Evolutionary conservation across 1,284 basidiomycete species (phyloP).

Genomic region (Malassezia arunalokei): DNA sequence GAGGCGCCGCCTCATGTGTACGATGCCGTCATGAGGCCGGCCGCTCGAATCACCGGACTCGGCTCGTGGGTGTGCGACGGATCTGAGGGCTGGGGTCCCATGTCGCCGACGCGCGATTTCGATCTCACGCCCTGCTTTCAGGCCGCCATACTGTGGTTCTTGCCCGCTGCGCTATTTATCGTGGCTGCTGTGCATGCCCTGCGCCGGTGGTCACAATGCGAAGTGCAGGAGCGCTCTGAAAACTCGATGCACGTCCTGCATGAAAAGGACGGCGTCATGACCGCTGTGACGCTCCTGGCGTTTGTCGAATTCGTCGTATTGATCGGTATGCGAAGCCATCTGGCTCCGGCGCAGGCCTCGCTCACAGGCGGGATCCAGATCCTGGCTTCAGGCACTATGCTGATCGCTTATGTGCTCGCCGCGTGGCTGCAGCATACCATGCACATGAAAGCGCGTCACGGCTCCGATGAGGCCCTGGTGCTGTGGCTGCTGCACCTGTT

Average conservation of each 20-base stretch:
- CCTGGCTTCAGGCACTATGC: conserved; percentile 19
- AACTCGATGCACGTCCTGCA: conserved; percentile 22
- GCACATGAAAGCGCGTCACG: conserved; percentile 63
- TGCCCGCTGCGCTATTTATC: conserved; percentile 28
- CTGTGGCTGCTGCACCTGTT: conserved; percentile 68
- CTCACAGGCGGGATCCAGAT: conserved; percentile 19
- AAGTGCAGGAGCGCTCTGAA: conserved; percentile 15
- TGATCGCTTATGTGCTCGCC: conserved; percentile 32
- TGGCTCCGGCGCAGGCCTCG: conserved; percentile 48
- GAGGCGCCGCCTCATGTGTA: not conserved
- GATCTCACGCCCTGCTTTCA: conserved; percentile 77
- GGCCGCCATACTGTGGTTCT: conserved; percentile 49
- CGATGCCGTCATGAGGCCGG: not conserved
- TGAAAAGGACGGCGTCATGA: conserved; percentile 41
- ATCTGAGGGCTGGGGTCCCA: conserved; percentile 53
- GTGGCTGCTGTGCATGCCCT: conserved; percentile 21
- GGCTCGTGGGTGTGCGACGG: conserved; percentile 13
- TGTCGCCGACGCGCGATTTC: conserved; percentile 57
- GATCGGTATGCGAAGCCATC: conserved; percentile 56
- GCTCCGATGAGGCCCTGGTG: conserved; percentile 64
- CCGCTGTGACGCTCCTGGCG: conserved; percentile 48
- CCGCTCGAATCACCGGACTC: not conserved
- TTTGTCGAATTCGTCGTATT: conserved; percentile 46
- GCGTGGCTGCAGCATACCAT: conserved; percentile 50
- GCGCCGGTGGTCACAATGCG: conserved; percentile 12